Evolutionary conservation across 208 protist species (phyloP).

Genomic region (Leptomonas seymouri): DNA sequence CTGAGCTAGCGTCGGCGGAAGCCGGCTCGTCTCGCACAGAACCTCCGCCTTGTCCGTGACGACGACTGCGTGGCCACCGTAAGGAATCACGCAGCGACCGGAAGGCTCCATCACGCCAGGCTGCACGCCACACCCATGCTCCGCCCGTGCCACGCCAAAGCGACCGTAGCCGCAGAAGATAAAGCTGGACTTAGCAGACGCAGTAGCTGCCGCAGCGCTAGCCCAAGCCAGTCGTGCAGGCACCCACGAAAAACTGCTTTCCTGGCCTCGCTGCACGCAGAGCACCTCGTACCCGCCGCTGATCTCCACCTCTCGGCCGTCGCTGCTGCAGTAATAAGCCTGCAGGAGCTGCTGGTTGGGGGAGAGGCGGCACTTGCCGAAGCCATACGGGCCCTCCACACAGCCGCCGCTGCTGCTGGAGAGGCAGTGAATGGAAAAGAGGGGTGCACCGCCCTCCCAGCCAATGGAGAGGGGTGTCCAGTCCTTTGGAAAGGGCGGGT

Average conservation of each 20-base stretch:
- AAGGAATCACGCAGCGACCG: conserved; percentile 60
- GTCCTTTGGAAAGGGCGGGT: conserved; percentile 30
- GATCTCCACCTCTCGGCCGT: conserved; percentile 37
- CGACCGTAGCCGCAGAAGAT: conserved; percentile 31
- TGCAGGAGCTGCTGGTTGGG: conserved; percentile 30
- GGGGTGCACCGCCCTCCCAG: conserved; percentile 28
- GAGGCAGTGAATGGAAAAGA: conserved; percentile 47
- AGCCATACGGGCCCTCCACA: conserved; percentile 21
- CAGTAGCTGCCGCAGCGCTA: neutral
- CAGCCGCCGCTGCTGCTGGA: neutral
- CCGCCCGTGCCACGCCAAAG: conserved; percentile 45
- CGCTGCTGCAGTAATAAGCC: conserved; percentile 41
- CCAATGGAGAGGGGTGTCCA: conserved; percentile 44
- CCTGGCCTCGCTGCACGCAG: conserved; percentile 34
- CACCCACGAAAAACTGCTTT: conserved; percentile 37
- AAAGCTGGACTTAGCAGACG: neutral
- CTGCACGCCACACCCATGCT: conserved; percentile 38
- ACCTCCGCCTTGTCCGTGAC: conserved; percentile 48
- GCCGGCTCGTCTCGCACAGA: conserved; percentile 37
- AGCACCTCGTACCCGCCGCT: conserved; percentile 42
- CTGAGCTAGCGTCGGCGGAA: conserved; percentile 31
- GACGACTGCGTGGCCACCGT: conserved; percentile 43
- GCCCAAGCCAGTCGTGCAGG: conserved; percentile 24
- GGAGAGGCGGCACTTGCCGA: conserved; percentile 55
- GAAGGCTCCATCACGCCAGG: conserved; percentile 49